phyloP scores from a whole-genome alignment of 2,329 filamentous ascomycete genomes.

The Penicillium sp. region DNA sequence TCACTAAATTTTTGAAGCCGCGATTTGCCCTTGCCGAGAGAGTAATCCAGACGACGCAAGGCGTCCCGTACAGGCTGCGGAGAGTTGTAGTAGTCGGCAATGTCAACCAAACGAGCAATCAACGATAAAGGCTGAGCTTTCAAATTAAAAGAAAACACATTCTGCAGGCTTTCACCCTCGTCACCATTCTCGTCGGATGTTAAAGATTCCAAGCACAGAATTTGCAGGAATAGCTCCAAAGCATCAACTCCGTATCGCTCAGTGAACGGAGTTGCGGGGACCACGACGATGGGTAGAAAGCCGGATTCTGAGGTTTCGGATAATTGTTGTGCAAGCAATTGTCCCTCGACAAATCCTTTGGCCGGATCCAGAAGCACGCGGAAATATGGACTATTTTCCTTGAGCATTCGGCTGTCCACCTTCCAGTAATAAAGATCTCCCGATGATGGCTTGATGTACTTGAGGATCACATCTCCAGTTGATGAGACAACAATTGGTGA shows the following conservation, averaged over 20 bases:
- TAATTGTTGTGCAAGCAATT: conserved; percentile 37
- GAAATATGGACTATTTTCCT: conserved; percentile 45
- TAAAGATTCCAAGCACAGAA: conserved; percentile 35
- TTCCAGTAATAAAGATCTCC: conserved; percentile 34
- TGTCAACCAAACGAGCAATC: conserved; percentile 37
- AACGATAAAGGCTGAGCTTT: conserved; percentile 35
- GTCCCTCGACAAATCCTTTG: conserved; percentile 48
- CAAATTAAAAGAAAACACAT: conserved; percentile 32
- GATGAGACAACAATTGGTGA: conserved; percentile 30
- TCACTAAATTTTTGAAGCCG: conserved; percentile 30
- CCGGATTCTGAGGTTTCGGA: conserved; percentile 7
- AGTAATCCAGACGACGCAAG: conserved; percentile 33
- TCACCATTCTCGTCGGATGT: conserved; percentile 21
- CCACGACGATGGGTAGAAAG: conserved; percentile 33
- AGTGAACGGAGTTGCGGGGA: conserved; percentile 34
- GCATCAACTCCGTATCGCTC: conserved; percentile 36
- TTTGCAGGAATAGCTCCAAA: conserved; percentile 40
- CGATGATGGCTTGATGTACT: conserved; percentile 31
- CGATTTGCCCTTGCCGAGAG: conserved; percentile 36
- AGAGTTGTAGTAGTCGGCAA: conserved; percentile 43
- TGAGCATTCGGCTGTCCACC: conserved; percentile 39
- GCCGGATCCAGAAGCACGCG: conserved; percentile 44
- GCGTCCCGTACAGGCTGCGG: conserved; percentile 28
- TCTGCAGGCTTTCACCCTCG: neutral
- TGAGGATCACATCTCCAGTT: conserved; percentile 43